Conservation (phyloP, 208 protist genomes). For the Crithidia mellificae region DNA sequence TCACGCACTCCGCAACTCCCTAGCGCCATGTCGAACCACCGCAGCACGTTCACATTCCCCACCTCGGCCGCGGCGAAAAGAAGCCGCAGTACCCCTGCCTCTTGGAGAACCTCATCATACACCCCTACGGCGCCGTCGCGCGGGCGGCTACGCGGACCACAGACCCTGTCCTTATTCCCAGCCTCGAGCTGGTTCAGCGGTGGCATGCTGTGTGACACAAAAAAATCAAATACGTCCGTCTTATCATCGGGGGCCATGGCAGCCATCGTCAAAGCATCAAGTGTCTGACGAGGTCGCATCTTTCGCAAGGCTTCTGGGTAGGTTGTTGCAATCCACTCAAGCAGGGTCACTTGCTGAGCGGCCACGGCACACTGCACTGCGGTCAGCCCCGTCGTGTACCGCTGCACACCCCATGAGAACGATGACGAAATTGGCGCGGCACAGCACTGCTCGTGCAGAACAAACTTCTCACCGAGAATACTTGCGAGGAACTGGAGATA, state of each 20-base stretch:
- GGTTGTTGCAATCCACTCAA: slow-evolving; percentile 43
- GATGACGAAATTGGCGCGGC: not conserved
- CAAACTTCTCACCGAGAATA: slow-evolving; percentile 22
- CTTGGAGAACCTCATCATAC: slow-evolving; percentile 1
- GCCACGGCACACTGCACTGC: slow-evolving; percentile 42
- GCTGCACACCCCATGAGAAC: slow-evolving; percentile 10
- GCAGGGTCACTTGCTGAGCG: slow-evolving; percentile 33
- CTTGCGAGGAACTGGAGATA: slow-evolving; percentile 29
- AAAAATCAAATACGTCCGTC: slow-evolving; percentile 40
- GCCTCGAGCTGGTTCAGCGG: not conserved
- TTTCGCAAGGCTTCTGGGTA: slow-evolving; percentile 25
- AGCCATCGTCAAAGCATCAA: slow-evolving; percentile 14
- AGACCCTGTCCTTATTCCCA: not conserved
- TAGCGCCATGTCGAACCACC: slow-evolving; percentile 37
- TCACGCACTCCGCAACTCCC: slow-evolving; percentile 26
- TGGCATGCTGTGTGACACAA: slow-evolving; percentile 18
- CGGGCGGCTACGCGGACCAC: not conserved
- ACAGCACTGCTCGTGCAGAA: slow-evolving; percentile 36
- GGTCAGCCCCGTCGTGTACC: slow-evolving; percentile 25
- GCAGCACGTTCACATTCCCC: slow-evolving; percentile 36
- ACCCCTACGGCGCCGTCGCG: not conserved
- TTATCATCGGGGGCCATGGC: slow-evolving; percentile 28
- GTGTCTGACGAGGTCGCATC: not conserved
- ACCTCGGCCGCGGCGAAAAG: slow-evolving; percentile 51
- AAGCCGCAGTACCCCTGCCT: slow-evolving; percentile 18